phyloP scores from a whole-genome alignment of 371 early-diverging fungal genomes.

The Apophysomyces trapeziformis region DNA sequence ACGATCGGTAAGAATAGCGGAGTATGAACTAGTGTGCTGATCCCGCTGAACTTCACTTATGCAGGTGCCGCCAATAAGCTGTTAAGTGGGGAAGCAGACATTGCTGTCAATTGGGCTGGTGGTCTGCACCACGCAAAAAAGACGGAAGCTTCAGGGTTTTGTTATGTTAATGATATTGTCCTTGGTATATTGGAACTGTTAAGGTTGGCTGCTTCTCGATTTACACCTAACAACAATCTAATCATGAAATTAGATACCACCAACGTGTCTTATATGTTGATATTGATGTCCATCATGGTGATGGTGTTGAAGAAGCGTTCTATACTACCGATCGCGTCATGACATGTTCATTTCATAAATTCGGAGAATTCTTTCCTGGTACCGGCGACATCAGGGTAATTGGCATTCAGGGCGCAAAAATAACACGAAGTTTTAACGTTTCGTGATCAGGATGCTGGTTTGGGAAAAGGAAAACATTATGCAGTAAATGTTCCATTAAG shows the following conservation, averaged over 20 bases:
- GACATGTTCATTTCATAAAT: slow-evolving; percentile 97
- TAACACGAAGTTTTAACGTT: background rate
- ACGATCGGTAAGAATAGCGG: slow-evolving; percentile 75
- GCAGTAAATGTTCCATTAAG: slow-evolving; percentile 94
- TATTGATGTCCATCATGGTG: slow-evolving; percentile 98
- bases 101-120: slow-evolving; percentile 97
- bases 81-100: slow-evolving; percentile 85
- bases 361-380: slow-evolving; percentile 97
- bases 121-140: slow-evolving; percentile 98
- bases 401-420: background rate
- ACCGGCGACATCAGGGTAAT: slow-evolving; percentile 67
- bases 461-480: slow-evolving; percentile 74
- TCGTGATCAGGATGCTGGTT: slow-evolving; percentile 60
- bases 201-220: slow-evolving; percentile 24
- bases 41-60: background rate
- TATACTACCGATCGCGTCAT: slow-evolving; percentile 96
- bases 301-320: slow-evolving; percentile 98
- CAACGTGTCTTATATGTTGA: slow-evolving; percentile 95
- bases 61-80: slow-evolving; percentile 90
- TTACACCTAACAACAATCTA: slow-evolving; percentile 91
- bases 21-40: background rate
- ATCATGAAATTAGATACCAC: slow-evolving; percentile 76
- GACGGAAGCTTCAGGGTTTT: slow-evolving; percentile 94
- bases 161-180: slow-evolving; percentile 98
- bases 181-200: slow-evolving; percentile 92